Conservation (phyloP, 371 early-diverging fungal genomes). For the Vairimorpha necatrix region DNA sequence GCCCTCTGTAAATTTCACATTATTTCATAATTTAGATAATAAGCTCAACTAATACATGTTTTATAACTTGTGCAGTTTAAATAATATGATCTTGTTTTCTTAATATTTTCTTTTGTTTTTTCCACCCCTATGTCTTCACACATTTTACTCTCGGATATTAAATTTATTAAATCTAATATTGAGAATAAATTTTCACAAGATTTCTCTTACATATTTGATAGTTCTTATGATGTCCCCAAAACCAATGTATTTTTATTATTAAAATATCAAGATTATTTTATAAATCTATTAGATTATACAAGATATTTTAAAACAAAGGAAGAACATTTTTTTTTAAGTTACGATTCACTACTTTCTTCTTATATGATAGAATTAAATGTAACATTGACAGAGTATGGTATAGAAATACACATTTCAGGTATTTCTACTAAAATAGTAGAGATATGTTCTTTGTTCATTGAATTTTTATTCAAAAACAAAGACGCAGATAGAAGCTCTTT, state of each 20-base stretch:
- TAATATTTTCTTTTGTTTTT: too few relatives aligned
- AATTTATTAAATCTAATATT: not conserved
- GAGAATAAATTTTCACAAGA: not conserved
- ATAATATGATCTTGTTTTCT: too few relatives aligned
- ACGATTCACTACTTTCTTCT: not conserved
- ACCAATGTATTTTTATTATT: not conserved
- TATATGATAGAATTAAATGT: not conserved
- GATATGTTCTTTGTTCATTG: not conserved
- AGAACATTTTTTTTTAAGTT: not conserved
- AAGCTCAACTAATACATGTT: too few relatives aligned
- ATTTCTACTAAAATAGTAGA: not conserved
- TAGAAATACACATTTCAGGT: not conserved
- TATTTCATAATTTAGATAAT: too few relatives aligned
- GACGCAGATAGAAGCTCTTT: not conserved
- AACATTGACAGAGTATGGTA: not conserved
- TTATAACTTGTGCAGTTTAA: too few relatives aligned
- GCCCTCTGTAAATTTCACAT: too few relatives aligned
- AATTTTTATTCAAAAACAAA: not conserved
- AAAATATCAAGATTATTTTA: not conserved
- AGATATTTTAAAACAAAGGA: not conserved
- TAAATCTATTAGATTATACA: not conserved
- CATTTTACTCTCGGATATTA: not conserved
- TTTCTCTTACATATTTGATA: conserved; percentile 2
- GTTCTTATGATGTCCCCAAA: not conserved
- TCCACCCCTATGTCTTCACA: not conserved